Evolutionary conservation across 1,284 basidiomycete species (phyloP).

Genomic region (Boletus sp.): DNA sequence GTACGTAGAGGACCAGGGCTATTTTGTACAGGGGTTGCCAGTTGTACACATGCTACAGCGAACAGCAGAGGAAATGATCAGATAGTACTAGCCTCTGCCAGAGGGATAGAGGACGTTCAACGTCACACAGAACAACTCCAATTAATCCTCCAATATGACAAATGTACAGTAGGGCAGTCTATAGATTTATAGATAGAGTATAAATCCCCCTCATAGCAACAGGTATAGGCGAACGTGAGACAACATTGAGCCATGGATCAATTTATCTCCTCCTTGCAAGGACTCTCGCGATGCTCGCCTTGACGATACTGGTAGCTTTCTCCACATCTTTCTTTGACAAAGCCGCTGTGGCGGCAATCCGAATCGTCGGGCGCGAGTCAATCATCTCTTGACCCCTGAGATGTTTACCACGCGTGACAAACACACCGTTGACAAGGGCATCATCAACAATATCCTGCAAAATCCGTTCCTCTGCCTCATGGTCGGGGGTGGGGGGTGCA

Average conservation of each 20-base stretch:
- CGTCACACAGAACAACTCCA: slow-evolving; percentile 1
- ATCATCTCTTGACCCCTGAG: slow-evolving; percentile 81
- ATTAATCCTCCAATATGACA: slow-evolving; percentile 11
- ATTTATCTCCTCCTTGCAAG: slow-evolving; percentile 49
- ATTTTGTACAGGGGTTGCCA: too few species aligned
- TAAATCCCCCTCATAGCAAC: slow-evolving; percentile 19
- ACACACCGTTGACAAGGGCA: slow-evolving; percentile 72
- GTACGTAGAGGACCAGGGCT: too few species aligned
- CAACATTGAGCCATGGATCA: neutral
- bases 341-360: slow-evolving; percentile 79
- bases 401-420: slow-evolving; percentile 82
- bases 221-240: neutral
- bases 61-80: too few species aligned
- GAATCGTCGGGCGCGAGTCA: slow-evolving; percentile 87
- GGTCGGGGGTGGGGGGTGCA: slow-evolving; percentile 47
- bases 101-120: too few species aligned
- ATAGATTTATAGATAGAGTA: slow-evolving; percentile 29
- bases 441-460: slow-evolving; percentile 93
- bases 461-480: slow-evolving; percentile 74
- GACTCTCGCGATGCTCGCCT: slow-evolving; percentile 77
- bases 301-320: slow-evolving; percentile 81
- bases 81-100: too few species aligned
- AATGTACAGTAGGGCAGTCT: slow-evolving; percentile 18
- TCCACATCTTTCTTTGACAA: slow-evolving; percentile 90
- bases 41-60: too few species aligned